Conservation (phyloP, 169 alveolate species). For the Plasmodium ovale region DNA sequence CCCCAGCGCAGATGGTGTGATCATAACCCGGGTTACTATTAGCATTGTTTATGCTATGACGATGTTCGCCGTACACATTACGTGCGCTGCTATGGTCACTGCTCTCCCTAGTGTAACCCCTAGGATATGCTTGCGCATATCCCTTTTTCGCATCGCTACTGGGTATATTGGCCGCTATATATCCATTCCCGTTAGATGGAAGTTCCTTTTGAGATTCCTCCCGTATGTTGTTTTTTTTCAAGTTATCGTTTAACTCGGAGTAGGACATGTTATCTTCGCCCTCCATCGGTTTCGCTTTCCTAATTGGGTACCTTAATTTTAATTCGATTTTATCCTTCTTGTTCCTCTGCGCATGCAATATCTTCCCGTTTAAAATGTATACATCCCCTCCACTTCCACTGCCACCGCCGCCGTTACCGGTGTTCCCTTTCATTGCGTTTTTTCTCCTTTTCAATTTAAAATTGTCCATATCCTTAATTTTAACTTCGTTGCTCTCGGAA, state of each 20-base stretch:
- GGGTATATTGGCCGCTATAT: no score
- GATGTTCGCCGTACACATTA: no score
- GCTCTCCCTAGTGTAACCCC: no score
- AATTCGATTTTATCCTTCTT: conserved; percentile 45
- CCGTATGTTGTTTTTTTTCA: conserved; percentile 27
- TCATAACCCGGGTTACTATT: no score
- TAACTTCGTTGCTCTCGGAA: conserved; percentile 34
- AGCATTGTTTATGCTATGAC: no score
- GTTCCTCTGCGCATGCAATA: conserved; percentile 50
- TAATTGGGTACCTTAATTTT: conserved; percentile 14
- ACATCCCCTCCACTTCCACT: conserved; percentile 68
- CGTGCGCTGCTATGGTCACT: no score
- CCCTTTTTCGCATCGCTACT: no score
- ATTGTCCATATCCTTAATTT: conserved; percentile 27
- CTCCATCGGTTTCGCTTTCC: conserved; percentile 14
- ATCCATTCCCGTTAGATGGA: no score
- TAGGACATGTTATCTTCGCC: conserved; percentile 14
- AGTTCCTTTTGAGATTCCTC: no score
- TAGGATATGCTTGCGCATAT: no score
- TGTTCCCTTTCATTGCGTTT: conserved; percentile 18
- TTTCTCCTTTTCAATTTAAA: conserved; percentile 45
- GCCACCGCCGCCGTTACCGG: conserved; percentile 25
- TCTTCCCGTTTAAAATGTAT: conserved; percentile 63
- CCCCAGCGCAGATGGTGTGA: no score
- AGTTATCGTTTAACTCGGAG: conserved; percentile 17